These are phyloP conservation scores for Penicillium sumatraense DNA, from an alignment of 2,329 filamentous ascomycete species.

Conservation along the genomic window DNA sequence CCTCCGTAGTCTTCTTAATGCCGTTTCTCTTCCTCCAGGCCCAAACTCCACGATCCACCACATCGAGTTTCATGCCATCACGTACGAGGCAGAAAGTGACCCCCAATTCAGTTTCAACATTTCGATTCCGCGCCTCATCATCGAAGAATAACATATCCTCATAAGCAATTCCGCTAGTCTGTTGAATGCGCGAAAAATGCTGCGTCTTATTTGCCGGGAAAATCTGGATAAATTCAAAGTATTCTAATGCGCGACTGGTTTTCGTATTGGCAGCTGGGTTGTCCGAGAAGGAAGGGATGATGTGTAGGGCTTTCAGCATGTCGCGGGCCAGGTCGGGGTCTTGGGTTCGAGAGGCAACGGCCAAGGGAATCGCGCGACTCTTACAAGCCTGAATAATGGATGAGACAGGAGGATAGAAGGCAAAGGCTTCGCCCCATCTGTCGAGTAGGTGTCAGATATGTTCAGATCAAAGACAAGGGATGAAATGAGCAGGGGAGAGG, in stretches of 20 bases:
- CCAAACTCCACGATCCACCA: slow-evolving; percentile 77
- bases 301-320: slow-evolving; percentile 75
- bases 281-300: slow-evolving; percentile 53
- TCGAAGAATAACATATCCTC: slow-evolving; percentile 96
- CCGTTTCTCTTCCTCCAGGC: slow-evolving; percentile 79
- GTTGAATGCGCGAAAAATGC: slow-evolving; percentile 77
- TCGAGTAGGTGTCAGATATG: not conserved
- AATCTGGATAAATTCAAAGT: slow-evolving; percentile 64
- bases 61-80: slow-evolving; percentile 75
- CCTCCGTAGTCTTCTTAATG: slow-evolving; percentile 35
- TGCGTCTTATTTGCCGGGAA: slow-evolving; percentile 80
- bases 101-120: slow-evolving; percentile 74
- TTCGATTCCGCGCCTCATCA: slow-evolving; percentile 83
- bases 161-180: slow-evolving; percentile 71
- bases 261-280: slow-evolving; percentile 49
- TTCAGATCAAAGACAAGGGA: too few relatives aligned
- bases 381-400: slow-evolving; percentile 67
- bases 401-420: slow-evolving; percentile 74
- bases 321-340: slow-evolving; percentile 80
- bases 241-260: slow-evolving; percentile 54
- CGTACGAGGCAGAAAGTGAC: slow-evolving; percentile 83
- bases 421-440: slow-evolving; percentile 66
- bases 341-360: slow-evolving; percentile 78
- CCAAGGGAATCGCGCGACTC: slow-evolving; percentile 62
- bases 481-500: not conserved